Evolutionary conservation across 129 eudicot species (phyloP).

Genomic region (Lonicera japonica): DNA sequence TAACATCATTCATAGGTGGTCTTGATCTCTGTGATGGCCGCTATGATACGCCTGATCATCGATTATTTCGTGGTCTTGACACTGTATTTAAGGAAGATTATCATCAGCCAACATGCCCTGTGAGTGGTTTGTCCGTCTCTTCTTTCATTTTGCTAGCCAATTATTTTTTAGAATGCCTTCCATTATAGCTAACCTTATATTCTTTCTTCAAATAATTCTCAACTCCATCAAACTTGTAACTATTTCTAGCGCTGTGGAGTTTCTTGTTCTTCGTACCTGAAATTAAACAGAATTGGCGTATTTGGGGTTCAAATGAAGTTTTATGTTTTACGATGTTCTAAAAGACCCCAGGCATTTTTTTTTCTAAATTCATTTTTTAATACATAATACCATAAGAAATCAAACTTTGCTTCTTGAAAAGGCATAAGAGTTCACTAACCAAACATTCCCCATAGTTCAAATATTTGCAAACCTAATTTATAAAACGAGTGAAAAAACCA

Average conservation of each 20-base stretch:
- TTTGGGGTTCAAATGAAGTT: too few relatives aligned
- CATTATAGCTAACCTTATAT: too few relatives aligned
- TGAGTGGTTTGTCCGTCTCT: conserved; percentile 31
- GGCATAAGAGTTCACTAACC: too few relatives aligned
- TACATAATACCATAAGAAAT: too few relatives aligned
- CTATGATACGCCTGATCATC: conserved; percentile 92
- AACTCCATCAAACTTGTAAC: neutral
- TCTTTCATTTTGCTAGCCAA: conserved; percentile 4
- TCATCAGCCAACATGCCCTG: conserved; percentile 76
- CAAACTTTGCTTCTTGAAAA: too few relatives aligned
- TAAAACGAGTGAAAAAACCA: too few relatives aligned
- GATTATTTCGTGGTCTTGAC: conserved; percentile 67
- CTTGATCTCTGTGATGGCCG: conserved; percentile 99
- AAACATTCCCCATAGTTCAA: too few relatives aligned
- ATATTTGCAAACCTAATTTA: too few relatives aligned
- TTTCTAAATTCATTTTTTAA: too few relatives aligned
- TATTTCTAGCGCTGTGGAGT: neutral
- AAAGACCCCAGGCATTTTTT: too few relatives aligned
- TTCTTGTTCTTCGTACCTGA: neutral
- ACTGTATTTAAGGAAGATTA: conserved; percentile 71
- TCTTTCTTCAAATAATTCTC: neutral
- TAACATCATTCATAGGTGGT: conserved; percentile 85
- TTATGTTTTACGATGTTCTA: too few relatives aligned
- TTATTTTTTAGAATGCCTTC: neutral
- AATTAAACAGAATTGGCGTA: neutral